Conservation (phyloP, 257 asterid species). For the Lycium ferocissimum region DNA sequence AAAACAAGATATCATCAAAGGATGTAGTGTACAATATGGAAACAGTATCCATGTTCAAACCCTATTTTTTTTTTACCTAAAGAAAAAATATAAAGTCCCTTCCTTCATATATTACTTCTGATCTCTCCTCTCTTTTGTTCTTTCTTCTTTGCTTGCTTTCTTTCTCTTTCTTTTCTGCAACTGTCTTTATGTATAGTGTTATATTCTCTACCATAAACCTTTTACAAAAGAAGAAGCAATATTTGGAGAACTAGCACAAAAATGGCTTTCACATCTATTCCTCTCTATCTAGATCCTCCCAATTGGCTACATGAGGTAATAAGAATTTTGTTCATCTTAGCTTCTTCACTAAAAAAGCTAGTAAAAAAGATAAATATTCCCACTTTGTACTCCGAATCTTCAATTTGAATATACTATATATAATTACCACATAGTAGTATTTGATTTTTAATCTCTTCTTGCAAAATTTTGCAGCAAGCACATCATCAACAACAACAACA, state of each 20-base stretch:
- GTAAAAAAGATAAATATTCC: slow-evolving; percentile 29
- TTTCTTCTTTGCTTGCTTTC: slow-evolving; percentile 31
- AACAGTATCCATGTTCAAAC: slow-evolving; percentile 14
- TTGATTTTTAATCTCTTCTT: background rate
- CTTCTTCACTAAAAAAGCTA: background rate
- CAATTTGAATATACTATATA: slow-evolving; percentile 40
- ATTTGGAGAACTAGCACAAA: background rate
- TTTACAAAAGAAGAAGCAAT: slow-evolving; percentile 39
- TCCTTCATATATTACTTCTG: slow-evolving; percentile 36
- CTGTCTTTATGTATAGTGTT: slow-evolving; percentile 15
- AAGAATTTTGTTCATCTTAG: background rate
- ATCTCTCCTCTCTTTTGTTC: slow-evolving; percentile 31
- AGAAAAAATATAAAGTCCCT: slow-evolving; percentile 33
- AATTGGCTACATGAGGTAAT: slow-evolving; percentile 49
- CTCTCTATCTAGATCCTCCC: slow-evolving; percentile 51
- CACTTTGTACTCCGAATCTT: background rate
- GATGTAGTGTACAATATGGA: slow-evolving; percentile 24
- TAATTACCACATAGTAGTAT: background rate
- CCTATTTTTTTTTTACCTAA: slow-evolving; percentile 25
- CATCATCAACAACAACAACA: slow-evolving; percentile 31
- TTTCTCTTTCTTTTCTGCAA: slow-evolving; percentile 23
- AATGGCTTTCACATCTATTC: slow-evolving; percentile 55
- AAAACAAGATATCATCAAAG: background rate
- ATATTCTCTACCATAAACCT: slow-evolving; percentile 44
- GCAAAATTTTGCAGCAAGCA: slow-evolving; percentile 34